phyloP scores from a whole-genome alignment of 1,139 yeast species.

The Lodderomyces margitis region DNA sequence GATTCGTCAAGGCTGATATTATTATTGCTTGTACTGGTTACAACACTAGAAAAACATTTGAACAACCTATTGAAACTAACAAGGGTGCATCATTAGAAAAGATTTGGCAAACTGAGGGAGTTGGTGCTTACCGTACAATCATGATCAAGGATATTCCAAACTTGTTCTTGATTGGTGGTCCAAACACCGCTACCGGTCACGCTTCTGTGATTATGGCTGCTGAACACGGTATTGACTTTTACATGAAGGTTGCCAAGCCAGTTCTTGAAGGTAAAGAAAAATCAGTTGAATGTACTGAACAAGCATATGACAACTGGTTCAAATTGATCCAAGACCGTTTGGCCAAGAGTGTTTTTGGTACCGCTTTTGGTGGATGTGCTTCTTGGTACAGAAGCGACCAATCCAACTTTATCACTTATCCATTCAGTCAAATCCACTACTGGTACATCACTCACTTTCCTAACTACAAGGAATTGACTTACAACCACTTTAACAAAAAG shows the following conservation, averaged over 20 bases:
- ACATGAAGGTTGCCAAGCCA: slow-evolving; percentile 24
- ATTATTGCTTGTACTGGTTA: slow-evolving; percentile 49
- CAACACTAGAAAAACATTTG: slow-evolving; percentile 23
- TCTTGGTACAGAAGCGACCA: slow-evolving; percentile 40
- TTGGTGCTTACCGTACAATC: slow-evolving; percentile 37
- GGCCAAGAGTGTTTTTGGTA: slow-evolving; percentile 35
- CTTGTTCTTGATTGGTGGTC: slow-evolving; percentile 38
- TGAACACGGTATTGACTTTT: slow-evolving; percentile 34
- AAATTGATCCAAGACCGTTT: slow-evolving; percentile 27
- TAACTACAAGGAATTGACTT: slow-evolving; percentile 27
- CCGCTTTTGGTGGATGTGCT: slow-evolving; percentile 42
- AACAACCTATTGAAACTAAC: slow-evolving; percentile 27
- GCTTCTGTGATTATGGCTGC: slow-evolving; percentile 43
- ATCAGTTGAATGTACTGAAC: slow-evolving; percentile 32
- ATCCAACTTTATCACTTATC: slow-evolving; percentile 36
- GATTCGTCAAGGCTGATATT: slow-evolving; percentile 33
- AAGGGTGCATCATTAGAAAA: slow-evolving; percentile 22
- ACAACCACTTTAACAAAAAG: slow-evolving; percentile 7
- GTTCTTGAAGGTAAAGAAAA: slow-evolving; percentile 30
- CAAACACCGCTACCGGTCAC: slow-evolving; percentile 46
- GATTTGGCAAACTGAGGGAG: slow-evolving; percentile 32
- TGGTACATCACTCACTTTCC: slow-evolving; percentile 32
- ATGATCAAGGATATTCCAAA: slow-evolving; percentile 38
- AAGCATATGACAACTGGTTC: slow-evolving; percentile 39
- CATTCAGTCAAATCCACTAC: slow-evolving; percentile 36